Percentiles rank a stretch among this genome's conserved stretches.
These are phyloP conservation scores for Thielaviopsis euricoi DNA, from an alignment of 2,329 filamentous ascomycete species.

Conservation along the genomic window DNA sequence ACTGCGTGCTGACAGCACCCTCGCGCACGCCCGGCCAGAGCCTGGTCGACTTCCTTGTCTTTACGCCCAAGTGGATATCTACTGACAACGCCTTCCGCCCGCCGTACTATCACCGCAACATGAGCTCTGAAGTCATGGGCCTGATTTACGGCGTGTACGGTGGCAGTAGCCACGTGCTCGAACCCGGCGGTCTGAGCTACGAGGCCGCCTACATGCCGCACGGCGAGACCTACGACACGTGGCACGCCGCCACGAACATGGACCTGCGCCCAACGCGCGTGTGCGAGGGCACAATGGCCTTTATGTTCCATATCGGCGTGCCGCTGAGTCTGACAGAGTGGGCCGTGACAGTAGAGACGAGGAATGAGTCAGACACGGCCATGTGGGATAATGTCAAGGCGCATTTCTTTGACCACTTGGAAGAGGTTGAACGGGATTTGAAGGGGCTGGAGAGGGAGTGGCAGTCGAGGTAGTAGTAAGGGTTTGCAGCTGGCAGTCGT, in stretches of 20 bases:
- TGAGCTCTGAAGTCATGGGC: slow-evolving; percentile 40
- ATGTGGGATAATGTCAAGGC: slow-evolving; percentile 16
- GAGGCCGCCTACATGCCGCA: slow-evolving; percentile 22
- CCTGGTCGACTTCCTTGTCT: slow-evolving; percentile 49
- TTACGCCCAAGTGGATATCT: slow-evolving; percentile 49
- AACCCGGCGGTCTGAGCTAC: slow-evolving; percentile 19
- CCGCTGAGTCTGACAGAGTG: slow-evolving; percentile 16
- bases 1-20: slow-evolving; percentile 45
- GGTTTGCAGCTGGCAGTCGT: too few species aligned
- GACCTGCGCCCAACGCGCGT: slow-evolving; percentile 27
- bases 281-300: slow-evolving; percentile 29
- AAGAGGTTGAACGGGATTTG: slow-evolving; percentile 16
- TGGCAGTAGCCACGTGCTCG: slow-evolving; percentile 16
- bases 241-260: slow-evolving; percentile 21
- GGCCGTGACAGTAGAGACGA: slow-evolving; percentile 15
- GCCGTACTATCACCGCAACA: slow-evolving; percentile 49
- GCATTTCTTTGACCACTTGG: slow-evolving; percentile 17
- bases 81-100: slow-evolving; percentile 44
- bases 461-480: too few species aligned
- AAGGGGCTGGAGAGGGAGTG: not conserved
- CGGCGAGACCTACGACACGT: slow-evolving; percentile 20
- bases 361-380: slow-evolving; percentile 12
- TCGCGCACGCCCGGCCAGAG: slow-evolving; percentile 36
- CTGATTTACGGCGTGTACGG: slow-evolving; percentile 25
- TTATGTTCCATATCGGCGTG: slow-evolving; percentile 26